Base-by-base conservation (phyloP, 2,329 filamentous ascomycete genomes). In the Aspergillus ochraceus region DNA sequence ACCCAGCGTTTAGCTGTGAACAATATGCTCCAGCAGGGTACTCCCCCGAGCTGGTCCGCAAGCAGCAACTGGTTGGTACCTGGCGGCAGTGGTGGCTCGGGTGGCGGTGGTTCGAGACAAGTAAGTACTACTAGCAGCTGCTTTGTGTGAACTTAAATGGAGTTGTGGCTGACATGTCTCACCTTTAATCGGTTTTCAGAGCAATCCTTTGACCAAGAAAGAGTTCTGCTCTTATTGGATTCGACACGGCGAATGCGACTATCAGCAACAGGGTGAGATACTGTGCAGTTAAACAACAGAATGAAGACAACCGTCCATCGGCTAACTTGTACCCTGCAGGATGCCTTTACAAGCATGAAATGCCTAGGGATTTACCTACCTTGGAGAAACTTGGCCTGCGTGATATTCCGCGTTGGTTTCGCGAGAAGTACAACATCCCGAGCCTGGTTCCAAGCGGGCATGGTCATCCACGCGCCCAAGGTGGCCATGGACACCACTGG, bases 141-240 rank as follows among this genome's bases (percentile, higher is more conserved):
- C 6, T 42, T 42, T 42, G 36, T 42, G 4, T n/a, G 36, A 42
- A 17, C 36, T 42, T n/a, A 42, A 42, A n/a, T n/a, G 6, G 36
- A n/a, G 36, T 8, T 14, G 36, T n/a, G 36, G 36, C 36, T 42
- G 17, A 47, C 6, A 39, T 62, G 19, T 54, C 42, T 57, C 36
- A 17, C 11, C 50, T 26, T 29, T 55, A 29, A 52, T 29, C 2
- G 26, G n/a, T 6, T n/a, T 14, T n/a, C 52, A 60, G 54, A 54
- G 60, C 50, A 26, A 54, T 24, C 53, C 64, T 58, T 53, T 47
- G 17, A 19, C 55, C 6, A 86, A 84, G 68, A 96, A 96, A 73
- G 79, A 89, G 24, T 96, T 90, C 75, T 97, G 92, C 76, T 91
- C 92, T 60, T 91, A 94, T 75, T 97, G 92, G 92, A 88, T 97